Conservation (phyloP, 768 basidiomycete genomes). For the Lyophyllum semitale region DNA sequence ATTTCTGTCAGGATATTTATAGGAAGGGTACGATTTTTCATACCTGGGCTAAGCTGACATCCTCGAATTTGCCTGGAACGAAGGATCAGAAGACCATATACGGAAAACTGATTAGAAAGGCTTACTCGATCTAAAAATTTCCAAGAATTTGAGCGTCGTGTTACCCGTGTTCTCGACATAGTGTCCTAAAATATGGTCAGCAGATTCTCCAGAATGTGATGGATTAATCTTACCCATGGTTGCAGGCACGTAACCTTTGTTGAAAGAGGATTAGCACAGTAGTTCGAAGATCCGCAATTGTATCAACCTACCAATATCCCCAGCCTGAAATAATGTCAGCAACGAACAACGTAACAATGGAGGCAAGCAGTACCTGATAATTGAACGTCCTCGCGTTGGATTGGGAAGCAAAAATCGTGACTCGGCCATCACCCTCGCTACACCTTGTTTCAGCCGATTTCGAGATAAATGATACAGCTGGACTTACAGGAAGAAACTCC, state of each 20-base stretch:
- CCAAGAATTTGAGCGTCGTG: conserved; percentile 46
- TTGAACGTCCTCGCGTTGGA: conserved; percentile 60
- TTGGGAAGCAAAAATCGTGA: conserved; percentile 57
- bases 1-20: neutral
- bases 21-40: neutral
- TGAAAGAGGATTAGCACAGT: conserved; percentile 4
- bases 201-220: neutral
- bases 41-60: conserved; percentile 49
- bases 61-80: conserved; percentile 29
- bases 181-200: conserved; percentile 36
- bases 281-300: neutral
- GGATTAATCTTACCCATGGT: conserved; percentile 43
- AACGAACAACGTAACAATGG: neutral
- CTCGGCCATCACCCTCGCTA: conserved; percentile 54
- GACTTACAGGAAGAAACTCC: conserved; percentile 58
- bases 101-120: neutral
- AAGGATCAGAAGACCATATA: neutral
- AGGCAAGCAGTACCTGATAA: conserved; percentile 43
- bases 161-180: conserved; percentile 59
- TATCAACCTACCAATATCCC: conserved; percentile 51
- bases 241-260: conserved; percentile 58
- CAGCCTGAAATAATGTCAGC: conserved; percentile 35
- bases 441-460: neutral
- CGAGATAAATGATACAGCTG: neutral
- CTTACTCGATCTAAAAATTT: conserved; percentile 46